A percentile compares a stretch with the other conserved stretches of the same genome.
phyloP scores from a whole-genome alignment of 192 early-diverging fungal genomes.

The Coemansia sp. region DNA sequence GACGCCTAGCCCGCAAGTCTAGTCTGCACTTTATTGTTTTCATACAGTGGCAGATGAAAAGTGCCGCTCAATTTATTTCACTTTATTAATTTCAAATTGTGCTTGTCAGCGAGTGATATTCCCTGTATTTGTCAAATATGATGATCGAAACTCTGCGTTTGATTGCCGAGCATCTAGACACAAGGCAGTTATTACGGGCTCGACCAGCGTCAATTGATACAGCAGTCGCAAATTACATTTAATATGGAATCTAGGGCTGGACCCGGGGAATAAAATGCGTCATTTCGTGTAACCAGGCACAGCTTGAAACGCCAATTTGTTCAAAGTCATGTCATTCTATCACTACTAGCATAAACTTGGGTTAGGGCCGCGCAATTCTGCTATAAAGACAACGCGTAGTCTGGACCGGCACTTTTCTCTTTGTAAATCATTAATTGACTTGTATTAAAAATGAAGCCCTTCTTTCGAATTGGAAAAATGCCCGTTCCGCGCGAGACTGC shows the following conservation, averaged over 20 bases:
- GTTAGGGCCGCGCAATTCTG: not conserved
- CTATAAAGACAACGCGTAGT: not conserved
- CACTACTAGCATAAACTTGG: not conserved
- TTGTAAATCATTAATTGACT: constrained; percentile 2
- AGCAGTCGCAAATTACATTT: not conserved
- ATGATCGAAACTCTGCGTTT: not conserved
- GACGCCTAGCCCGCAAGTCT: too few relatives aligned
- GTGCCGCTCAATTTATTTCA: not conserved
- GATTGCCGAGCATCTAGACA: not conserved
- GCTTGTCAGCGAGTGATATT: not conserved
- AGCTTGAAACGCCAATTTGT: not conserved
- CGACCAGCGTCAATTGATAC: not conserved
- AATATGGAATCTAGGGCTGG: not conserved
- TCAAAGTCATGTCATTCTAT: not conserved
- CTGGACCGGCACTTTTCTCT: not conserved
- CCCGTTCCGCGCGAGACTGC: constrained; percentile 16
- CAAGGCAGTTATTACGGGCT: too few relatives aligned
- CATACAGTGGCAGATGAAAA: not conserved
- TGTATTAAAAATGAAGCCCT: not conserved
- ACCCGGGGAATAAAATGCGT: not conserved
- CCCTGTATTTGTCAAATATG: not conserved
- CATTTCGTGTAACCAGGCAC: not conserved
- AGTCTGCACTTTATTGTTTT: not conserved
- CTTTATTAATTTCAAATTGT: not conserved
- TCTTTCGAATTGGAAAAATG: constrained; percentile 30